Conservation (phyloP, 23 red algal genomes). For the Gracilaria caudata region DNA sequence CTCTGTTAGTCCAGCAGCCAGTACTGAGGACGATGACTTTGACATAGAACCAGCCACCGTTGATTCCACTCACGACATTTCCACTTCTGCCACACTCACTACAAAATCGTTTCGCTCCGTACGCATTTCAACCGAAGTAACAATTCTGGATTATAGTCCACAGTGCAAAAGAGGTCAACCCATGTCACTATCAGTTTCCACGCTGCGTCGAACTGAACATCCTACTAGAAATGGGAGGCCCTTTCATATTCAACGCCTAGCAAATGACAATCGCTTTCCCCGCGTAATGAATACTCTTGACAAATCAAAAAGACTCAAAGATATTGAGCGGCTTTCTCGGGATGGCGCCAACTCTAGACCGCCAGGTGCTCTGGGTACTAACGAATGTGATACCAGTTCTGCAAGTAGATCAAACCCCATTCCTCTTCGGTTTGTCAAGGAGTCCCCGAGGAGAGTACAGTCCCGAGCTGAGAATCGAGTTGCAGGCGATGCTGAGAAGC, state of each 20-base stretch:
- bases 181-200: conserved; percentile 25
- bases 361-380: background rate
- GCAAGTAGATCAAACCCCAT: background rate
- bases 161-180: conserved; percentile 8
- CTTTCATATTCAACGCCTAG: background rate
- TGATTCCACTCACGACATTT: background rate
- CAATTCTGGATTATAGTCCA: conserved; percentile 26
- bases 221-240: conserved; percentile 22
- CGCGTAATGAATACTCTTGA: background rate
- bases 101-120: conserved; percentile 37
- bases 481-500: background rate
- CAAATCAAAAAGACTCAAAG: background rate
- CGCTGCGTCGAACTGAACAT: conserved; percentile 27
- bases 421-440: background rate
- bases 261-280: background rate
- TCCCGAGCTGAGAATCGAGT: background rate
- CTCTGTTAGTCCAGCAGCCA: background rate
- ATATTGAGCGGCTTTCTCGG: background rate
- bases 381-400: background rate
- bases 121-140: conserved; percentile 33
- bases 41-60: conserved; percentile 39
- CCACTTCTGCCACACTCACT: background rate
- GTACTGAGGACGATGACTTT: conserved; percentile 28
- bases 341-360: background rate
- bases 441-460: background rate